Evolutionary conservation across 176 grass and related monocot species (phyloP).

Genomic region (Oryza brachyantha): DNA sequence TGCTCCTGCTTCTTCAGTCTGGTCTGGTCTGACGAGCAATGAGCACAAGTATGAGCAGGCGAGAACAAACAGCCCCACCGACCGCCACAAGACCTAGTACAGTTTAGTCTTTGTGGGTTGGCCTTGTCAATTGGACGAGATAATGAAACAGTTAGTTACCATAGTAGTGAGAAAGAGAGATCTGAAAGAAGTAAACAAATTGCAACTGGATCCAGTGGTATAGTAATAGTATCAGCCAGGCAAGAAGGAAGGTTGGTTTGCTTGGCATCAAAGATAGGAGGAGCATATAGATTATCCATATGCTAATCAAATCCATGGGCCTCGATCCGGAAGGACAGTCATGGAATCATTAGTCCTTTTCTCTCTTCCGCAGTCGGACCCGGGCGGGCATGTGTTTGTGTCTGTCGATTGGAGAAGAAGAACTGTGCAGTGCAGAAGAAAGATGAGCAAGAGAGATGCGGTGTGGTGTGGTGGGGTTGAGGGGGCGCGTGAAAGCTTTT

Average conservation of each 20-base stretch:
- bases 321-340: background rate
- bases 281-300: no score
- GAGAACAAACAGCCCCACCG: no score
- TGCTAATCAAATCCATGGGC: background rate
- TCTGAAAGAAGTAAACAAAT: background rate
- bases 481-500: background rate
- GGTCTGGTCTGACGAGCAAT: no score
- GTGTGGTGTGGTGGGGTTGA: background rate
- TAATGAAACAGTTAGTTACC: background rate
- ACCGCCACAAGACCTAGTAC: no score
- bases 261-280: background rate
- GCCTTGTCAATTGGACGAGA: background rate
- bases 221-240: background rate
- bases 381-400: background rate
- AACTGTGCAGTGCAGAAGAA: background rate
- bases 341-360: background rate
- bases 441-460: background rate
- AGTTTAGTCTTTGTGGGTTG: no score
- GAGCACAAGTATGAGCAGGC: background rate
- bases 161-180: background rate
- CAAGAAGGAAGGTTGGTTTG: background rate
- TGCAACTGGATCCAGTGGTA: background rate
- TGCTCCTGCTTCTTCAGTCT: no score
- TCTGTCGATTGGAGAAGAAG: background rate
- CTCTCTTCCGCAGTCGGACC: background rate